A percentile compares a stretch with the other conserved stretches of the same genome.
phyloP scores from a whole-genome alignment of 1,139 yeast species.

The Taiozyma sp. region DNA sequence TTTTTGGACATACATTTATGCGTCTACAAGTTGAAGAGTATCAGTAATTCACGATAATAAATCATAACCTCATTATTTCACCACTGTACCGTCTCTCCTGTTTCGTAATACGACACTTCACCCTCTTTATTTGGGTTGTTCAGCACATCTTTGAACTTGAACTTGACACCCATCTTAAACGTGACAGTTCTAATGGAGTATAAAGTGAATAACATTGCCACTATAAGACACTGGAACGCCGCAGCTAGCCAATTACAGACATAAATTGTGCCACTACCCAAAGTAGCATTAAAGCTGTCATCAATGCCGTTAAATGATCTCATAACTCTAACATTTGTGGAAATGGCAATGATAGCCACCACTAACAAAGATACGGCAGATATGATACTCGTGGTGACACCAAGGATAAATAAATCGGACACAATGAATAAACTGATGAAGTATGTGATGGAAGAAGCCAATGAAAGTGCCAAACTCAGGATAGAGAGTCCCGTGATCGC shows the following conservation, averaged over 20 bases:
- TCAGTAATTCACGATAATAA: too few species aligned
- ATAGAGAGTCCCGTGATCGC: conserved; percentile 1
- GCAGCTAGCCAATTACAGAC: conserved; percentile 4
- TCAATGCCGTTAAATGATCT: not conserved
- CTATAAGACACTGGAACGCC: conserved; percentile 3
- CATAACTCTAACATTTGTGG: not conserved
- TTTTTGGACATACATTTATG: too few species aligned
- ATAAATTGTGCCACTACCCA: not conserved
- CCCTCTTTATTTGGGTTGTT: not conserved
- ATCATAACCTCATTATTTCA: not conserved
- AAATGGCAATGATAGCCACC: conserved; percentile 1
- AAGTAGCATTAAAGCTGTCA: not conserved
- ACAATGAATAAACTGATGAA: not conserved
- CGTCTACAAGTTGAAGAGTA: too few species aligned
- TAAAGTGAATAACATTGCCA: conserved; percentile 1
- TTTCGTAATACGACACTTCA: not conserved
- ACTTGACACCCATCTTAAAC: conserved; percentile 3
- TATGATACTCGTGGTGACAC: conserved; percentile 2
- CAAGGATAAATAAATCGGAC: conserved; percentile 2
- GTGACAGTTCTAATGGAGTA: conserved; percentile 1
- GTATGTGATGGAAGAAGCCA: conserved; percentile 1
- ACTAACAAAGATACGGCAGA: conserved; percentile 1
- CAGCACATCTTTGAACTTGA: conserved; percentile 1
- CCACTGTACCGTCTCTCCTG: not conserved
- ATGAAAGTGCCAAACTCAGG: conserved; percentile 1